Base-by-base conservation (phyloP, 345 rosid species). In the Crucihimalaya himalaica region DNA sequence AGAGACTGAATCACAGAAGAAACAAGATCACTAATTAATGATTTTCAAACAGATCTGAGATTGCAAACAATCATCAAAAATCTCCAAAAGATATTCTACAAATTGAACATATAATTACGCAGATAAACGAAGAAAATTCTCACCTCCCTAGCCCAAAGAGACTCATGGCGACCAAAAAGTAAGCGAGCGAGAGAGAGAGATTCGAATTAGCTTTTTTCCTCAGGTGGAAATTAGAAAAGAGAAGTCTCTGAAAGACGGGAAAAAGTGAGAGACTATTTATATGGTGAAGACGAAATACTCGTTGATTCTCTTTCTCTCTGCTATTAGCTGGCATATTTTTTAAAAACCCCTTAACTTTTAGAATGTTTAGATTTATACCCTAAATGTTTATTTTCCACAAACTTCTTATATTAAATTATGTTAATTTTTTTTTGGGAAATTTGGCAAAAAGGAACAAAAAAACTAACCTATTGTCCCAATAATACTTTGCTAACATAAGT, bases 141-240 rank as follows among this genome's bases (percentile, higher is more conserved):
- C 35, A 76, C 80, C 80, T 76, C 3, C 80, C 80, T 0, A 76
- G 16, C 32, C 80, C 80, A 52, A 68, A 79, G 6, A 72, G 61
- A 79, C 70, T 75, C 68, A 71, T 55, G 55, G 72, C 57, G 62
- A 32, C 31, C 31, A 21, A 67, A 57, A 29, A 72, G 52, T 10
- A 25, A 79, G 46, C 15, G 32, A 11, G 27, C 60, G 42, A 63
- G 25, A 23, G 23, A 21, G 23, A 54, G 42, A 67, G 74, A 60
- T 27, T 64, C 62, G 67, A 27, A 56, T 40, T 27, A 23, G 56
- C 21, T n/a, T 68, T 31, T 5, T 40, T 31, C 15, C 6, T 60
- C 70, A 32, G 70, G 79, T 52, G 64, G 56, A 25, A 75, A 31
- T 54, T 46, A 64, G 61, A 55, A 61, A 25, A 37, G 52, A 31